A percentile compares a stretch with the other conserved stretches of the same genome.
phyloP scores from a whole-genome alignment of 169 alveolate genomes.

The Cryptosporidium ryanae region DNA sequence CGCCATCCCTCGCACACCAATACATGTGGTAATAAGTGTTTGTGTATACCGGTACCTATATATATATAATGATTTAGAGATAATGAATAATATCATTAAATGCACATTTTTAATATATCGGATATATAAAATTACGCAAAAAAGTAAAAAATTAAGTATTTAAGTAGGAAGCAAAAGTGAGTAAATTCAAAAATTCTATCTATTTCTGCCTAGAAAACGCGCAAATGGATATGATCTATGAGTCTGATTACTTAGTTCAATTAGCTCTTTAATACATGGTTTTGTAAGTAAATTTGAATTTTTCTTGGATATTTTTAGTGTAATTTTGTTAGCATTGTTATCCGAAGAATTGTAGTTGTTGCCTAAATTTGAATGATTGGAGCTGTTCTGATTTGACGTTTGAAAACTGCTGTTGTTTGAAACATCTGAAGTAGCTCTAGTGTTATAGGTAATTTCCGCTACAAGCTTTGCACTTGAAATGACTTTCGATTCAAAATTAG shows the following conservation, averaged over 20 bases:
- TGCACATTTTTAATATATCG: too few relatives aligned
- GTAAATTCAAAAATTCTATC: too few relatives aligned
- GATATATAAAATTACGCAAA: too few relatives aligned
- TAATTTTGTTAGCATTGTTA: background rate
- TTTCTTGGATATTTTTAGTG: conserved; percentile 34
- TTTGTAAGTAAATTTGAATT: conserved; percentile 47
- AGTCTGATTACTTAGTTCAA: background rate
- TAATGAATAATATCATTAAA: too few relatives aligned
- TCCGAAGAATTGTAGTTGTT: background rate
- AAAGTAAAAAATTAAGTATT: too few relatives aligned
- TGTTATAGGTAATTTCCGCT: conserved; percentile 67
- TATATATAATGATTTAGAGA: too few relatives aligned
- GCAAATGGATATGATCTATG: background rate
- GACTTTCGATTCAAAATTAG: background rate
- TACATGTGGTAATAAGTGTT: too few relatives aligned
- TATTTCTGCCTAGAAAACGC: background rate
- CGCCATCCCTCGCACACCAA: too few relatives aligned
- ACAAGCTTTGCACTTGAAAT: conserved; percentile 20
- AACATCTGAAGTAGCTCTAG: too few relatives aligned
- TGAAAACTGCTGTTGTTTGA: background rate
- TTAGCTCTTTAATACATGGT: conserved; percentile 41
- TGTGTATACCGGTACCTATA: too few relatives aligned
- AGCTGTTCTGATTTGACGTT: background rate
- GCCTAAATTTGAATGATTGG: background rate
- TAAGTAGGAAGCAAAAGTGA: too few relatives aligned